These are phyloP conservation scores for Vaccinium myrtillus DNA, from an alignment of 148 eudicot species.

Conservation along the genomic window DNA sequence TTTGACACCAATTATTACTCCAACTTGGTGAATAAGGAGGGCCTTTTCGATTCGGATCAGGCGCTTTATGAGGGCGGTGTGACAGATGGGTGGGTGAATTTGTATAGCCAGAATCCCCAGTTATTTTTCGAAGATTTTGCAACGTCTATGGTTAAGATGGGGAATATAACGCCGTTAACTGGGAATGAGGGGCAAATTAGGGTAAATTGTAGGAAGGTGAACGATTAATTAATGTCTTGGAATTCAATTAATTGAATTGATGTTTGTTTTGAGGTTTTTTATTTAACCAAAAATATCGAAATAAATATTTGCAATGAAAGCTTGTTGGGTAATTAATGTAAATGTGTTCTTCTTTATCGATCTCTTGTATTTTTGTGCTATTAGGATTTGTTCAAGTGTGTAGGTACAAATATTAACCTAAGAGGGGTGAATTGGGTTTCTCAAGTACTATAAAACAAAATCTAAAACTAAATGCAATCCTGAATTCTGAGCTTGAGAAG, in stretches of 20 bases:
- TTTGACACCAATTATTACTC: slow-evolving; percentile 56
- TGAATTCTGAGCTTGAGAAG: too few relatives aligned
- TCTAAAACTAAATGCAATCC: too few relatives aligned
- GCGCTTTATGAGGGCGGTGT: slow-evolving; percentile 46
- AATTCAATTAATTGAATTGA: neutral
- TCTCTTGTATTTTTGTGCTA: too few relatives aligned
- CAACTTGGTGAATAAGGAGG: slow-evolving; percentile 41
- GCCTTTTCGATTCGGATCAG: slow-evolving; percentile 63
- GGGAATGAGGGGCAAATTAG: slow-evolving; percentile 48
- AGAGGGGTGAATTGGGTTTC: too few relatives aligned
- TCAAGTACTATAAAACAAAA: too few relatives aligned
- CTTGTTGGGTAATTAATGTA: too few relatives aligned
- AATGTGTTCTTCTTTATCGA: too few relatives aligned
- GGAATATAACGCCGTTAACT: slow-evolving; percentile 45
- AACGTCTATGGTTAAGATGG: slow-evolving; percentile 57
- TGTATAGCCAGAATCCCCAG: slow-evolving; percentile 25
- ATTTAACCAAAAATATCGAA: too few relatives aligned
- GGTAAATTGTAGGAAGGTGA: slow-evolving; percentile 26
- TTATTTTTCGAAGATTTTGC: slow-evolving; percentile 41
- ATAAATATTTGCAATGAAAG: too few relatives aligned
- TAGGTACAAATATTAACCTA: too few relatives aligned
- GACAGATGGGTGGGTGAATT: slow-evolving; percentile 45
- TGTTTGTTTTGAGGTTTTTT: too few relatives aligned
- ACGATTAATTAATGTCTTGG: neutral
- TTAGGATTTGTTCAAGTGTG: too few relatives aligned